phyloP scores from a whole-genome alignment of 139 green algal genomes.

The Volvox reticuliferus region DNA sequence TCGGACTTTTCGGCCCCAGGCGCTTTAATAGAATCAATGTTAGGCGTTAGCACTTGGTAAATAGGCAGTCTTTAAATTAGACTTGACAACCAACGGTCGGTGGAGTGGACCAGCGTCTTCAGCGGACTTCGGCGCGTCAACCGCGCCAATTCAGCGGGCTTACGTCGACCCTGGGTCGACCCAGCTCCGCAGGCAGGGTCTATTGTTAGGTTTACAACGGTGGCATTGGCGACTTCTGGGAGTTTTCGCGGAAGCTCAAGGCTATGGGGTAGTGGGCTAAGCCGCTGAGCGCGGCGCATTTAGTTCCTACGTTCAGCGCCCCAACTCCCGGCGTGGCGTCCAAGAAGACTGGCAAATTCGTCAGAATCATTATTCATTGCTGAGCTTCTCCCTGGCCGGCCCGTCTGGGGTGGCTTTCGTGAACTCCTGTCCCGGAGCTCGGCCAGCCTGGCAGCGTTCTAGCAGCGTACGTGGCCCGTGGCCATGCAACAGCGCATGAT shows the following conservation, averaged over 20 bases:
- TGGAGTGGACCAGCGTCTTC: too few species aligned
- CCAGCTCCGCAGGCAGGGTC: not conserved
- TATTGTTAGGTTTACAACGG: not conserved
- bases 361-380: not conserved
- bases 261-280: not conserved
- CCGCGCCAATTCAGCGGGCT: not conserved
- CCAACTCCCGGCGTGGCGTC: not conserved
- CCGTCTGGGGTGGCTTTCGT: not conserved
- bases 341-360: not conserved
- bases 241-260: not conserved
- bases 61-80: too few species aligned
- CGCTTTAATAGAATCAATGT: too few species aligned
- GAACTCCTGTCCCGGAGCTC: not conserved
- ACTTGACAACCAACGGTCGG: too few species aligned
- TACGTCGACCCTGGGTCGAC: not conserved
- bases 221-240: not conserved
- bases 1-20: too few species aligned
- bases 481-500: slow-evolving; percentile 20
- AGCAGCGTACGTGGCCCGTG: not conserved
- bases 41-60: too few species aligned
- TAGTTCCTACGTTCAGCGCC: not conserved
- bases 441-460: not conserved
- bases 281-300: too few species aligned
- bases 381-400: not conserved
- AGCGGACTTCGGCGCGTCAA: not conserved